These are phyloP conservation scores for Colletotrichum liaoningense DNA, from an alignment of 2,329 filamentous ascomycete species.

Conservation along the genomic window DNA sequence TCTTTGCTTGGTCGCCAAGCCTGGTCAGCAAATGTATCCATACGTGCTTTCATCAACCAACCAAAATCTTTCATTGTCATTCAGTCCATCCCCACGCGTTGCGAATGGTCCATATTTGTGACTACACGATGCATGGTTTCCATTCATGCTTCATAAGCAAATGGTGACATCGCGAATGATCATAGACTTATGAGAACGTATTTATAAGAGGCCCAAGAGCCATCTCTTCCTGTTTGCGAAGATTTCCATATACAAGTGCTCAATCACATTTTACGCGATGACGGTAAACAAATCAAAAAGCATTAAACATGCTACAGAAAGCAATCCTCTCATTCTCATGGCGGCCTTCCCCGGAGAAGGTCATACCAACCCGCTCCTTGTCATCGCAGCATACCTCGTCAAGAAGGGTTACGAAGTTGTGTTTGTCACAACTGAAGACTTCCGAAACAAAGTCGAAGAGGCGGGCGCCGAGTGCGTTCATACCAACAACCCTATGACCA, in stretches of 20 bases:
- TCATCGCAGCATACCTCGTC: constrained; percentile 46
- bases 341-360: constrained; percentile 37
- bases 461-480: constrained; percentile 49
- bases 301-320: background rate
- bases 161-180: too few species aligned
- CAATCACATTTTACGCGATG: background rate
- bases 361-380: constrained; percentile 39
- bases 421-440: constrained; percentile 46
- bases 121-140: background rate
- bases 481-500: constrained; percentile 16
- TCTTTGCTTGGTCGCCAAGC: background rate
- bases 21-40: background rate
- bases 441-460: constrained; percentile 43
- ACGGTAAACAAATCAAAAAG: background rate
- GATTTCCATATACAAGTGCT: too few species aligned
- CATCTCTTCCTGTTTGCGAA: background rate
- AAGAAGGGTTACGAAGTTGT: constrained; percentile 51
- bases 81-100: background rate
- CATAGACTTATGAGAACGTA: background rate
- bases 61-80: background rate
- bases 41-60: background rate
- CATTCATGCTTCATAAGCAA: background rate
- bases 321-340: constrained; percentile 39
- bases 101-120: background rate
- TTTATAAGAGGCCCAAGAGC: background rate